These are phyloP conservation scores for Discostella stelligeroides DNA, from an alignment of 108 stramenopile genomes.

Conservation along the genomic window DNA sequence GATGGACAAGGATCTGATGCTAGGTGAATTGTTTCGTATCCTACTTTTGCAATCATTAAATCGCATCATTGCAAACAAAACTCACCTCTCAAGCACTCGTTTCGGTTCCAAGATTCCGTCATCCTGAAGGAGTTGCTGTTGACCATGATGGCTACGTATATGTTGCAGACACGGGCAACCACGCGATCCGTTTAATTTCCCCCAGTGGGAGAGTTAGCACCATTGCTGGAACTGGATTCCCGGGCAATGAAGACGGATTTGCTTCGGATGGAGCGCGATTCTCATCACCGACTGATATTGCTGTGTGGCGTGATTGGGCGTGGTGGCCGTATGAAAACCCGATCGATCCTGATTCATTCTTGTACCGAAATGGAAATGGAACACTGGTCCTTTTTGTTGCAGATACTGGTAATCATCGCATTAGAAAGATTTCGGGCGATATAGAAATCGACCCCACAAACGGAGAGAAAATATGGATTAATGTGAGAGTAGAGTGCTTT, in stretches of 20 bases:
- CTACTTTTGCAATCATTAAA: background rate
- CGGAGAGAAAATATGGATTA: conserved; percentile 45
- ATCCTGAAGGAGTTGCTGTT: conserved; percentile 75
- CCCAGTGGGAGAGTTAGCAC: conserved; percentile 65
- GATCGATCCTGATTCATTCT: conserved; percentile 46
- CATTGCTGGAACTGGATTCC: conserved; percentile 62
- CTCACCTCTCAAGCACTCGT: background rate
- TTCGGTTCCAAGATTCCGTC: conserved; percentile 46
- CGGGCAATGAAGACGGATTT: conserved; percentile 48
- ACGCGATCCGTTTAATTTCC: conserved; percentile 71
- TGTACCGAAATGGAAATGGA: conserved; percentile 49
- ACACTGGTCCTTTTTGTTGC: conserved; percentile 59
- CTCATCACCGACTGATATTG: conserved; percentile 71
- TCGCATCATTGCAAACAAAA: background rate
- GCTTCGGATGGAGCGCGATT: conserved; percentile 56
- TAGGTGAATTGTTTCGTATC: conserved; percentile 17
- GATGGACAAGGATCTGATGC: conserved; percentile 65
- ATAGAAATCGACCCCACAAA: conserved; percentile 21
- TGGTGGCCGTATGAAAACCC: conserved; percentile 50
- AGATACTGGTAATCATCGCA: conserved; percentile 84
- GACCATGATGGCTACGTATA: conserved; percentile 85
- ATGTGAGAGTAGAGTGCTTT: conserved; percentile 61
- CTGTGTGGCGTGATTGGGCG: conserved; percentile 67
- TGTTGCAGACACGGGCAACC: conserved; percentile 89
- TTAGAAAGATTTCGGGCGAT: conserved; percentile 56